Percentiles rank a stretch among this genome's conserved stretches.
Conservation (phyloP, 306 rosid genomes). For the Rosa multiflora region DNA sequence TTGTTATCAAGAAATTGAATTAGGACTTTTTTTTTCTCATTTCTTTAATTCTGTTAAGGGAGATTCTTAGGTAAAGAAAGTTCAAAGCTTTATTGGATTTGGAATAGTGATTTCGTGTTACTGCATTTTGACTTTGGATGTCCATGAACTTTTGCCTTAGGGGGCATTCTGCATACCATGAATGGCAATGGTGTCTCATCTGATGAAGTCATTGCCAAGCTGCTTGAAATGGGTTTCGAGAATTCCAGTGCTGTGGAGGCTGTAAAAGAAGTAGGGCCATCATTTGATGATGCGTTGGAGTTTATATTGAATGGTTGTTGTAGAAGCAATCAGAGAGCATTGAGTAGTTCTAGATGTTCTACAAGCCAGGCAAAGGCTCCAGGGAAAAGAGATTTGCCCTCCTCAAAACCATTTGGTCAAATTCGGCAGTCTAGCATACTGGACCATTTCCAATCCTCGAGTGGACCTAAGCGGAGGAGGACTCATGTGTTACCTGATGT, state of each 20-base stretch:
- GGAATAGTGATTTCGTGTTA: background rate
- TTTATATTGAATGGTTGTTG: slow-evolving; percentile 40
- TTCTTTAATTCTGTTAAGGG: background rate
- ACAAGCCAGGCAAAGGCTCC: slow-evolving; percentile 16
- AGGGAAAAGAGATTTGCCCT: slow-evolving; percentile 35
- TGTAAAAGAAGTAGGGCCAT: slow-evolving; percentile 50
- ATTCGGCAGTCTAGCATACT: slow-evolving; percentile 66
- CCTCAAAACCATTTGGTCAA: slow-evolving; percentile 20
- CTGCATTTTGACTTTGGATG: slow-evolving; percentile 8
- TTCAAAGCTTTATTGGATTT: background rate
- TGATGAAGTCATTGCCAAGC: slow-evolving; percentile 44
- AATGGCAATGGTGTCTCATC: slow-evolving; percentile 29
- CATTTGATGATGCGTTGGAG: slow-evolving; percentile 44
- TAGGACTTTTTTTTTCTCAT: background rate
- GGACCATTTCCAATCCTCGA: slow-evolving; percentile 53
- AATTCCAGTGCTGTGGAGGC: slow-evolving; percentile 40
- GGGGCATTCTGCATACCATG: slow-evolving; percentile 32
- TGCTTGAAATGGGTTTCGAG: slow-evolving; percentile 72
- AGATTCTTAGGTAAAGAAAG: background rate
- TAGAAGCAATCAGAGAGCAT: slow-evolving; percentile 21
- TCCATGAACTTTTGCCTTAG: background rate
- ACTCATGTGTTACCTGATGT: slow-evolving; percentile 23
- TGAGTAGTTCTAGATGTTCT: slow-evolving; percentile 29
- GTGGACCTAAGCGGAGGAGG: slow-evolving; percentile 28
- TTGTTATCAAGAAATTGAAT: background rate